A percentile compares a stretch with the other conserved stretches of the same genome.
phyloP scores from a whole-genome alignment of 1,139 yeast genomes.

The Sugiyamaella paludigena region DNA sequence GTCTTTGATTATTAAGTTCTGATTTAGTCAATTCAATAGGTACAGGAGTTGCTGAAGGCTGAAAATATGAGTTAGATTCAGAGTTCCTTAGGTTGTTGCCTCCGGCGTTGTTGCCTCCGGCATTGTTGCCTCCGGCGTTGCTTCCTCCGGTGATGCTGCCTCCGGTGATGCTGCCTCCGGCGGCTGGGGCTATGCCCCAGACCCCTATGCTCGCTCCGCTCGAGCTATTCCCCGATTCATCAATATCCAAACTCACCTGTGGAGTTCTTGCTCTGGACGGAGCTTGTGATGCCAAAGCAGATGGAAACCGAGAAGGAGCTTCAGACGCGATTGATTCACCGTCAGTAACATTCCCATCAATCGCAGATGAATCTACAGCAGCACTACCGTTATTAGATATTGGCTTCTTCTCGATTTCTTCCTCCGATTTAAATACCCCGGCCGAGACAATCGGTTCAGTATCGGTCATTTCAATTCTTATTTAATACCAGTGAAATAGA shows the following conservation, averaged over 20 bases:
- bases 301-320: slow-evolving; percentile 5
- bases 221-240: no score
- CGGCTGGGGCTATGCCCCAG: no score
- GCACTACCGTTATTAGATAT: no score
- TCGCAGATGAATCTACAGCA: no score
- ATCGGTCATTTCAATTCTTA: no score
- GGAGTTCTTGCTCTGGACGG: slow-evolving; percentile 16
- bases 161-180: slow-evolving; percentile 1
- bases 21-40: slow-evolving; percentile 27
- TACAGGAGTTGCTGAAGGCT: slow-evolving; percentile 25
- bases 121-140: neutral
- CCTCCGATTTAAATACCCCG: no score
- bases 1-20: slow-evolving; percentile 29
- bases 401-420: no score
- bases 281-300: slow-evolving; percentile 10
- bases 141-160: slow-evolving; percentile 6
- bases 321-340: slow-evolving; percentile 4
- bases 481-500: no score
- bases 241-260: slow-evolving; percentile 3
- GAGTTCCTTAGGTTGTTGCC: neutral
- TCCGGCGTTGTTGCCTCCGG: neutral
- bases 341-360: neutral
- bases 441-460: no score
- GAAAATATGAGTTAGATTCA: neutral
- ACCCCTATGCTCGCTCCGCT: no score